Conservation (phyloP, 2,329 filamentous ascomycete species). For the Rutstroemia sp. region DNA sequence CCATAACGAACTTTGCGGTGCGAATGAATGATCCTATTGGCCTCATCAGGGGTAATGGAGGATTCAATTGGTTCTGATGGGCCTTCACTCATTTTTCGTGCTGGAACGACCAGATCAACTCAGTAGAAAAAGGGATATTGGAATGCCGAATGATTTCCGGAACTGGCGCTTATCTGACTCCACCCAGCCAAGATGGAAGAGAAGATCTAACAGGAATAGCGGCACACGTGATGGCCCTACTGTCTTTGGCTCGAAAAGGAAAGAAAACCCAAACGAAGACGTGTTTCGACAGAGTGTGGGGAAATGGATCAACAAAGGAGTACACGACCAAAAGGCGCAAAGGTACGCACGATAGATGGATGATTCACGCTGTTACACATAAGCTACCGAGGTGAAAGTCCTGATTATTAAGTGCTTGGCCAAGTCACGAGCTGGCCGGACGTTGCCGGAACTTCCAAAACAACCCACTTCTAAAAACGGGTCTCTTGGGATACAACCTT, state of each 20-base stretch:
- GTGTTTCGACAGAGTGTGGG: too few species aligned
- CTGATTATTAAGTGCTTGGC: too few species aligned
- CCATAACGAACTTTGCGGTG: constrained; percentile 63
- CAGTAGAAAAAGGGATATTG: neutral
- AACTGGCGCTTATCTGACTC: constrained; percentile 6
- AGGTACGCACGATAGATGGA: too few species aligned
- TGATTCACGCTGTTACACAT: too few species aligned
- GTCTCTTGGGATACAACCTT: too few species aligned
- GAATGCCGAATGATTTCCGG: constrained; percentile 10
- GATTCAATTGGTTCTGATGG: constrained; percentile 17
- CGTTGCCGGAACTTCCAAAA: too few species aligned
- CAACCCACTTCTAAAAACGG: too few species aligned
- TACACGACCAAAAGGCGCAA: too few species aligned
- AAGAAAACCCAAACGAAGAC: too few species aligned
- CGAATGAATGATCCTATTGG: constrained; percentile 61
- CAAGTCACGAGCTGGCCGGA: too few species aligned
- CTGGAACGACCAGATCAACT: constrained; percentile 5
- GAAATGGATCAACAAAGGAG: too few species aligned
- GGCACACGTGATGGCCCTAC: neutral
- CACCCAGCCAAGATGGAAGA: neutral
- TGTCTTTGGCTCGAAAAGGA: neutral
- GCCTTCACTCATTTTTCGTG: constrained; percentile 17
- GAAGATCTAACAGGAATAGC: neutral
- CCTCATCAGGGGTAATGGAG: constrained; percentile 45
- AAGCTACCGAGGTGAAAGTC: too few species aligned